phyloP scores from a whole-genome alignment of 768 basidiomycete genomes.

The Lentinus brumalis region DNA sequence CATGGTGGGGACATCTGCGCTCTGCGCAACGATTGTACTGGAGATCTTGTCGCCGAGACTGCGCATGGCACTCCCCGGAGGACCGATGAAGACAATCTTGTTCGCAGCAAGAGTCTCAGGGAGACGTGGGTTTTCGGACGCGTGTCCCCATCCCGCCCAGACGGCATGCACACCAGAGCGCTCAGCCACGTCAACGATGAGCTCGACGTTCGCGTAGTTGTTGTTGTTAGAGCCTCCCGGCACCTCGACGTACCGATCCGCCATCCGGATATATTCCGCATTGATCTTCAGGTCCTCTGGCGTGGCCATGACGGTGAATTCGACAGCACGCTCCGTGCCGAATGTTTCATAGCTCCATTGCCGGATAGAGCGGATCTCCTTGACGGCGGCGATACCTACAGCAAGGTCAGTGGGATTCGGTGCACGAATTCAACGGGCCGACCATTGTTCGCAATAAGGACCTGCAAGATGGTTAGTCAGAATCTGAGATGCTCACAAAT shows the following conservation, averaged over 20 bases:
- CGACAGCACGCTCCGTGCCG: slow-evolving; percentile 92
- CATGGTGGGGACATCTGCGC: slow-evolving; percentile 96
- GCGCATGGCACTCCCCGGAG: slow-evolving; percentile 98
- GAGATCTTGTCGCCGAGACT: slow-evolving; percentile 99
- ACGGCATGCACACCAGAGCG: slow-evolving; percentile 97
- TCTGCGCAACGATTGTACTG: slow-evolving; percentile 98
- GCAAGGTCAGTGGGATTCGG: slow-evolving; percentile 22
- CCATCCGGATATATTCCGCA: slow-evolving; percentile 99
- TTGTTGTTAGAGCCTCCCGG: slow-evolving; percentile 99
- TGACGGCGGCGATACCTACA: slow-evolving; percentile 94
- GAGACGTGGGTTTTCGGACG: slow-evolving; percentile 96
- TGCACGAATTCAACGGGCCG: slow-evolving; percentile 17
- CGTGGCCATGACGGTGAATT: slow-evolving; percentile 99
- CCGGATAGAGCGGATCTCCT: slow-evolving; percentile 97
- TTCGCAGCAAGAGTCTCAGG: slow-evolving; percentile 91
- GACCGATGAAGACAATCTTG: slow-evolving; percentile 99
- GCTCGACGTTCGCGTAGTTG: slow-evolving; percentile 99
- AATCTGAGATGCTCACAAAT: not conserved
- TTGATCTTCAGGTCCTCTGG: slow-evolving; percentile 99
- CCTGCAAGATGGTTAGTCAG: slow-evolving; percentile 45
- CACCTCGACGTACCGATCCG: slow-evolving; percentile 98
- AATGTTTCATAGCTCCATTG: slow-evolving; percentile 99
- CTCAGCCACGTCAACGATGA: slow-evolving; percentile 98
- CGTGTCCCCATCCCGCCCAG: slow-evolving; percentile 99
- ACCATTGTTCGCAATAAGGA: slow-evolving; percentile 99